Percentiles rank a stretch among this genome's conserved stretches.
phyloP scores from a whole-genome alignment of 2,329 filamentous ascomycete genomes.

The Alternaria rosae region DNA sequence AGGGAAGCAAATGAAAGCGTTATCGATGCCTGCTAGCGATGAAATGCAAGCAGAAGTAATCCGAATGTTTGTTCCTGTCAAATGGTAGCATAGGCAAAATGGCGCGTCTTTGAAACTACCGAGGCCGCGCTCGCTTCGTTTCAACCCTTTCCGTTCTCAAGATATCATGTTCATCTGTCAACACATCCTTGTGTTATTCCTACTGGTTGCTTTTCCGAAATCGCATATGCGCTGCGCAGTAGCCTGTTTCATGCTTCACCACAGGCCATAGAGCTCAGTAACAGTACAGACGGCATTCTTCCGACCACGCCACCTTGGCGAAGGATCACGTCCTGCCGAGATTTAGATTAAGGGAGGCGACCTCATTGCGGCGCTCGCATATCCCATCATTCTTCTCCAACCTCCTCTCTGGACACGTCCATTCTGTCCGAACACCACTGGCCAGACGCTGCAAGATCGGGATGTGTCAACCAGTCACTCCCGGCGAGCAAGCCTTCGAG shows the following conservation, averaged over 20 bases:
- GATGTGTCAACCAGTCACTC: not conserved
- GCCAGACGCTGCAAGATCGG: not conserved
- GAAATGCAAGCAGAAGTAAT: no score
- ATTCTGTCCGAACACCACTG: not conserved
- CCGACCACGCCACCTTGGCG: not conserved
- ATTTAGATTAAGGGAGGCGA: not conserved
- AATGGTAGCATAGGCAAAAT: slow-evolving; percentile 42
- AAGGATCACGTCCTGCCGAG: not conserved
- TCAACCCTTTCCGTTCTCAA: not conserved
- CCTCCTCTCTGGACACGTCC: not conserved
- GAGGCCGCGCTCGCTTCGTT: slow-evolving; percentile 19
- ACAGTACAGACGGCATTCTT: not conserved
- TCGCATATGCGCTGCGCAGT: not conserved
- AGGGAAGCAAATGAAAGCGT: no score
- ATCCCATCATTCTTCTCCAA: not conserved
- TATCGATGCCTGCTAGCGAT: no score
- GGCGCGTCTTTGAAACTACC: slow-evolving; percentile 35
- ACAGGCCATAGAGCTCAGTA: no score
- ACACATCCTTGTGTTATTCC: not conserved
- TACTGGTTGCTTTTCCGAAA: not conserved
- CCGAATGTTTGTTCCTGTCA: no score
- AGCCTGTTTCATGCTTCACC: not conserved
- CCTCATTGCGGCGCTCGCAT: not conserved
- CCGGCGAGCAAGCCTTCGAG: not conserved
- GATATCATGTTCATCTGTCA: not conserved